These are phyloP conservation scores for Rhodomyrtus psidioides DNA, from an alignment of 441 rosid genomes.

Conservation along the genomic window DNA sequence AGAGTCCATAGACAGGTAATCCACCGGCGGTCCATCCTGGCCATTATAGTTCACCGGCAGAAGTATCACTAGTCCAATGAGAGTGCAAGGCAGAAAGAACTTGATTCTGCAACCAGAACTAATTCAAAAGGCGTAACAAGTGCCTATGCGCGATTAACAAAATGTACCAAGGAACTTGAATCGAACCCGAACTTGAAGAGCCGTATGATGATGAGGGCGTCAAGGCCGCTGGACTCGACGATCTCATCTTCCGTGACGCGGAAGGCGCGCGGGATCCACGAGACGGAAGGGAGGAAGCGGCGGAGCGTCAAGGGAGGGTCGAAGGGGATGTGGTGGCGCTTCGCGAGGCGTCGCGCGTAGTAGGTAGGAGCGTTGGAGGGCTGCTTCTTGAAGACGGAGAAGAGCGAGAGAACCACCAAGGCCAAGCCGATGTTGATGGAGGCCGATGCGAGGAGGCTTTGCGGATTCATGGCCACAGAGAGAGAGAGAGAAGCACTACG, in stretches of 20 bases:
- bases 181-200: conserved; percentile 84
- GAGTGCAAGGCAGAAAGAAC: conserved; percentile 60
- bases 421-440: conserved; percentile 74
- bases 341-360: conserved; percentile 72
- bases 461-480: conserved; percentile 39
- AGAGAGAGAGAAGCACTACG: neutral
- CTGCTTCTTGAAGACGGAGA: conserved; percentile 74
- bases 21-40: conserved; percentile 30
- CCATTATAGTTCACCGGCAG: conserved; percentile 68
- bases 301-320: conserved; percentile 26
- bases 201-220: conserved; percentile 66
- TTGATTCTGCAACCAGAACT: conserved; percentile 39
- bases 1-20: conserved; percentile 46
- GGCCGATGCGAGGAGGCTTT: conserved; percentile 71
- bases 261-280: conserved; percentile 75
- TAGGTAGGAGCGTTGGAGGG: conserved; percentile 67
- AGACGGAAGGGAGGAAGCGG: conserved; percentile 70
- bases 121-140: neutral
- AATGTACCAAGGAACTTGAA: neutral
- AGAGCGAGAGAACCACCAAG: conserved; percentile 50
- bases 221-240: conserved; percentile 53
- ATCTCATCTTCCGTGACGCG: conserved; percentile 69
- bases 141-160: neutral
- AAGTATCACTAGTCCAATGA: conserved; percentile 61
- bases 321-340: conserved; percentile 20